Evolutionary conservation across 2,329 filamentous ascomycete species (phyloP), one percentile per base, ranked within the genome.

Genomic region (Curvularia eragrostidis): DNA sequence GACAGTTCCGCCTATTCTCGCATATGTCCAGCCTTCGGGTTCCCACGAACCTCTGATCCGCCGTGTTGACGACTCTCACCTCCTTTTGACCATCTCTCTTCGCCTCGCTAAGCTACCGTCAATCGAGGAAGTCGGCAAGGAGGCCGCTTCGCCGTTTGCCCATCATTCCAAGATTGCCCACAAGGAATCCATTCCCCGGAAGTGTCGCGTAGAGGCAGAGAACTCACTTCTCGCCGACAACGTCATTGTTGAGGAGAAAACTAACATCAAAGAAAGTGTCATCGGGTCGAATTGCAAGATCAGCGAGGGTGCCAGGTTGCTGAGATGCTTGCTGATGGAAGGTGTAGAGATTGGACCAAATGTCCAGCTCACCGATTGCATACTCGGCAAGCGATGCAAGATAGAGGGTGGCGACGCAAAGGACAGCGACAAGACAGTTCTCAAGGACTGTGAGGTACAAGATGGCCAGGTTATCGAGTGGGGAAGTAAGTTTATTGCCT

Each of bases 311-410:
- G 92, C 90, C 28, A 91, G 93, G 64, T 79, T 99, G 43, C 88
- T 87, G n/a, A 86, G 93, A 63, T 98, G 94, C 76, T 78, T 98
- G 47, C 80, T 98, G 19, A 97, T 98, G 92, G 94, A 98, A 59
- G 91, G 91, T 3, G 93, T 91, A 0, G 88, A 91, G 7, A 84
- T 99, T 12, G 93, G 91, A 13, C 90, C 91, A 68, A 89, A 90
- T 42, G 93, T 89, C 71, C 92, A 92, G 75, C 81, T 98, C 50
- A 95, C 91, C 1, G 91, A 91, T 21, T 97, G 93, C 71, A 91
- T 98, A 30, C 79, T 98, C 39, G 95, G 95, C 4, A 87, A 89
- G 70, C 81, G 91, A 61, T 90, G 89, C 64, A 88, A 90, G 68
- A 87, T 99, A 65, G 93, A 94, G n/a, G 91, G 91, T 46, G 89